A percentile compares a stretch with the other conserved stretches of the same genome.
Evolutionary conservation across 2,329 filamentous ascomycete genomes (phyloP).

Genomic region (Penicillium polonicum): DNA sequence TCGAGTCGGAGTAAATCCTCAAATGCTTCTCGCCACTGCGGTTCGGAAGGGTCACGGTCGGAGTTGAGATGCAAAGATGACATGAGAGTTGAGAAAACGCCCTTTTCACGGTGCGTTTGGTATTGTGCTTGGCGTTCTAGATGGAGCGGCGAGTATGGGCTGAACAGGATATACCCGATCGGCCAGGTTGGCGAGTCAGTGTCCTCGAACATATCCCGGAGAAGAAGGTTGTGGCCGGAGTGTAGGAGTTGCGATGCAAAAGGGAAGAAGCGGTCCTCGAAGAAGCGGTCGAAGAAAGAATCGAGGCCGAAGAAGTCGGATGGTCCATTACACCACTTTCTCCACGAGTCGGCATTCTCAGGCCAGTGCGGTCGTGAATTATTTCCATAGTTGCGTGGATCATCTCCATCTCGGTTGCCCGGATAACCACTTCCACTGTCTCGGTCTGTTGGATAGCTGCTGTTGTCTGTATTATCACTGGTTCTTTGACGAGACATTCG

Average conservation of each 20-base stretch:
- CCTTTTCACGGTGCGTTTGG: constrained; percentile 26
- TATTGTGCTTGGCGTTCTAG: constrained; percentile 49
- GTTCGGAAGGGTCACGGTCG: constrained; percentile 36
- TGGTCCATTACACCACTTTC: constrained; percentile 13
- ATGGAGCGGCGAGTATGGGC: constrained; percentile 56
- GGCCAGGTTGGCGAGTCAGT: constrained; percentile 42
- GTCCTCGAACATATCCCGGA: constrained; percentile 34
- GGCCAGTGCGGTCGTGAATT: constrained; percentile 15
- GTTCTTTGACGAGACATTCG: constrained; percentile 20
- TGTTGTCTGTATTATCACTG: constrained; percentile 8
- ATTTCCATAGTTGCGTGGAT: constrained; percentile 4
- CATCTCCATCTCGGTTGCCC: constrained; percentile 6
- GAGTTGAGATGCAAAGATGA: constrained; percentile 33
- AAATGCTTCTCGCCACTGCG: constrained; percentile 58
- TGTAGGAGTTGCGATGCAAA: constrained; percentile 32
- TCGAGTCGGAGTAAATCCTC: constrained; percentile 57
- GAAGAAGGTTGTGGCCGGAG: constrained; percentile 29
- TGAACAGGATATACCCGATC: constrained; percentile 46
- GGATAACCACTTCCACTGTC: constrained; percentile 8
- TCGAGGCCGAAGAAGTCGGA: constrained; percentile 34
- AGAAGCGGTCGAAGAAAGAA: constrained; percentile 36
- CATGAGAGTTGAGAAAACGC: constrained; percentile 37
- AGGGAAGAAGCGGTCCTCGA: constrained; percentile 31
- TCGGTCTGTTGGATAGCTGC: constrained; percentile 10
- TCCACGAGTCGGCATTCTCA: constrained; percentile 22